Evolutionary conservation across 2,329 filamentous ascomycete species (phyloP), one percentile per base, ranked within the genome.

Genomic region (Sporothrix variecibatus): DNA sequence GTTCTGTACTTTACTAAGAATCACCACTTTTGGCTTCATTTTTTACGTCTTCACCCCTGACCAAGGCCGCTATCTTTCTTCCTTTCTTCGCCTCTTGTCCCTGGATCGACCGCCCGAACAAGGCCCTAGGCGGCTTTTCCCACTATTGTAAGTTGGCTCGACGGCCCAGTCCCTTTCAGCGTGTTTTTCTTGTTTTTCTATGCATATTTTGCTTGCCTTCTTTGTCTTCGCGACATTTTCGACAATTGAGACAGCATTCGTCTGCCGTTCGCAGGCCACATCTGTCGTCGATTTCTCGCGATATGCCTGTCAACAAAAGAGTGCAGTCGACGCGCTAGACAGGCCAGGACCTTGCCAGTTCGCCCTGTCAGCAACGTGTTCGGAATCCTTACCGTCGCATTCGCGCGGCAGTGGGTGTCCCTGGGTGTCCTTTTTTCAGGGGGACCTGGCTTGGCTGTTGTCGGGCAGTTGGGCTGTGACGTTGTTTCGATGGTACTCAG

Each of bases 341-440:
- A 67, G 62, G 38, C 34, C 23, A 43, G 38, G 15, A 26, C 51
- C 23, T 11, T 26, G n/a, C 62, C 62, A 26, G n/a, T 9, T 11
- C 12, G n/a, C 62, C 62, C 38, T 20, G 4, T 3, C 34, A 60
- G 56, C 28, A n/a, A 15, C 28, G 34, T 43, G 38, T 28, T 23
- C 62, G 65, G 43, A 51, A 68, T 68, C 43, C 46, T 67, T 67
- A 34, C 46, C 38, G 65, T 68, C 65, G 65, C 23, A 68, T 49
- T 68, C 28, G 46, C 23, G 43, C 65, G 65, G 65, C 65, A 68
- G 43, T 68, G 43, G 20, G 65, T 51, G 46, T 11, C n/a, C 20
- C 46, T 51, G 12, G 34, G 34, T n/a, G 62, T 46, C 62, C 20
- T 49, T 34, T 62, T 12, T 28, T 46, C 38, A 67, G 62, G 38